Percentiles rank a stretch among this genome's conserved stretches.
Conservation (phyloP, 495 filamentous ascomycete species). For the Neurospora sublineolata region DNA sequence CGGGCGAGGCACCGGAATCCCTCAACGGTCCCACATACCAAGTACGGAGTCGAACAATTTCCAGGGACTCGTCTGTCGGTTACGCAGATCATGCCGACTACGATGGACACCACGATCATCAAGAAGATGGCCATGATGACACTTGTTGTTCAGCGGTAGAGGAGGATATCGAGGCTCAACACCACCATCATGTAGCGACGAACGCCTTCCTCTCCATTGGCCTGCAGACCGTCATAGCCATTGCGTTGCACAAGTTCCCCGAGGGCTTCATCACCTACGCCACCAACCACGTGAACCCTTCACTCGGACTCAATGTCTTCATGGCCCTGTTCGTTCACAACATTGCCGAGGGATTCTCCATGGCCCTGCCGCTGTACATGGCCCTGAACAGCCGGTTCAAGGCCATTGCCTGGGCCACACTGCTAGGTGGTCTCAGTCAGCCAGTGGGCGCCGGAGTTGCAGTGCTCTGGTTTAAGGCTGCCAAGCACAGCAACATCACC, state of each 20-base stretch:
- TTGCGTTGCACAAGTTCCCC: constrained; percentile 91
- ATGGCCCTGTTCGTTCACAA: constrained; percentile 95
- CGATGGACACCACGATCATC: constrained; percentile 9
- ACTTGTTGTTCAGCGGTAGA: constrained; percentile 15
- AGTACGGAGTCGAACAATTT: neutral
- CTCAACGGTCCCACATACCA: neutral
- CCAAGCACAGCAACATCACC: constrained; percentile 36
- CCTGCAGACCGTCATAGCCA: constrained; percentile 85
- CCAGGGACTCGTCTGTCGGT: neutral
- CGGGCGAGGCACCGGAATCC: neutral
- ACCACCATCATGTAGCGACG: constrained; percentile 93
- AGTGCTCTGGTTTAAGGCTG: constrained; percentile 65
- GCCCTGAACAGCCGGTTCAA: constrained; percentile 63
- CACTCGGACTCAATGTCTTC: constrained; percentile 81
- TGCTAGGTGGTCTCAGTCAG: constrained; percentile 79
- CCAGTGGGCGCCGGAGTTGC: constrained; percentile 78
- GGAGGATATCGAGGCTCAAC: constrained; percentile 39
- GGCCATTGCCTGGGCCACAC: constrained; percentile 72
- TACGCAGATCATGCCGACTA: neutral
- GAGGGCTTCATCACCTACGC: constrained; percentile 98
- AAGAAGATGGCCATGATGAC: constrained; percentile 18
- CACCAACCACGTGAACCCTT: constrained; percentile 88
- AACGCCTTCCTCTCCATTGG: constrained; percentile 91
- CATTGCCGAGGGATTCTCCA: constrained; percentile 90
- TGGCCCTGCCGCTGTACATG: constrained; percentile 84